Conservation (phyloP, 495 filamentous ascomycete genomes). For the Melanomma pulvis-pyrius region DNA sequence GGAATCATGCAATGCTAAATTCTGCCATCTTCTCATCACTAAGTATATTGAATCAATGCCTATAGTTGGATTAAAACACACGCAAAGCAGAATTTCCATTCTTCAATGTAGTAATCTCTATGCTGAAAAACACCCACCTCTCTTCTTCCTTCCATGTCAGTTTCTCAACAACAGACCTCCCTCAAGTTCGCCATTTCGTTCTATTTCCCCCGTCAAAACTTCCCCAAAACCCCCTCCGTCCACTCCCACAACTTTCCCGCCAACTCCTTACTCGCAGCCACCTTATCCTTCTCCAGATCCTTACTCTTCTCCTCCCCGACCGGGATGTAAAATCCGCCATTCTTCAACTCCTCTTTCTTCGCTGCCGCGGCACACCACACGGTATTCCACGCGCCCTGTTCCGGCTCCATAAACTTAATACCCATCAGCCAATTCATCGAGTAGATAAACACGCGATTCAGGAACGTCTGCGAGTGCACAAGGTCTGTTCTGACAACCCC, state of each 20-base stretch:
- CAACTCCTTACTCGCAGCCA: constrained; percentile 8
- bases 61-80: no score
- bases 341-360: constrained; percentile 11
- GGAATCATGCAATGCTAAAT: no score
- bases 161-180: no score
- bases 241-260: constrained; percentile 31
- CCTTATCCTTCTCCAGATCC: constrained; percentile 1
- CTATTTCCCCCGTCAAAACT: no score
- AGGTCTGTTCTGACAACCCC: constrained; percentile 64
- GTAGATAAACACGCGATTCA: neutral
- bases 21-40: no score
- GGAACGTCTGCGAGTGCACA: constrained; percentile 8
- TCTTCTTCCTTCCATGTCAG: no score
- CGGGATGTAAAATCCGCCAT: constrained; percentile 22
- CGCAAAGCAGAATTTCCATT: no score
- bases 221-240: constrained; percentile 29
- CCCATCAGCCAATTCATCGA: neutral
- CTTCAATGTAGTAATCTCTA: no score
- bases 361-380: constrained; percentile 22
- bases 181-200: no score
- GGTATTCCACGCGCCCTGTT: constrained; percentile 27
- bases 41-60: no score
- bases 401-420: neutral
- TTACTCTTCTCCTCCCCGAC: constrained; percentile 6
- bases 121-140: no score